A percentile compares a stretch with the other conserved stretches of the same genome.
These are phyloP conservation scores for Aspergillus incahuasiensis DNA, from an alignment of 495 filamentous ascomycete species.

Conservation along the genomic window DNA sequence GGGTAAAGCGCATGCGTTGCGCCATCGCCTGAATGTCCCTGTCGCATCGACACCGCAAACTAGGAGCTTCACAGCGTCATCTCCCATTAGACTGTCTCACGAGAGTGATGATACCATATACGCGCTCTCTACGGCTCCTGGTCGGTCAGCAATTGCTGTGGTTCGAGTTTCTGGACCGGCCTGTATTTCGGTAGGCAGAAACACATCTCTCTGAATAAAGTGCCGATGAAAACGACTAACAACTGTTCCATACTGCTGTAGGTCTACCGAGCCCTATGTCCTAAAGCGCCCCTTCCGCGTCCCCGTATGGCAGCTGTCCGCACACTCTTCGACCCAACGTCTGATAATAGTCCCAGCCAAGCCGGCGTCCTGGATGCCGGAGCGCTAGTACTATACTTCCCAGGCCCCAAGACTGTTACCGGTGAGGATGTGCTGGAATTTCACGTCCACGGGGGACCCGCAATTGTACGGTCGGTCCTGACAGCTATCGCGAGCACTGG, in stretches of 20 bases:
- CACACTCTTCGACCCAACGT: slow-evolving; percentile 64
- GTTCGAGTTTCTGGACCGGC: slow-evolving; percentile 81
- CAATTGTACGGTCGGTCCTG: slow-evolving; percentile 81
- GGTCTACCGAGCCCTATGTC: slow-evolving; percentile 78
- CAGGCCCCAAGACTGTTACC: slow-evolving; percentile 76
- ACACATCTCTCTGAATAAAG: background rate
- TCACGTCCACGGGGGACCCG: slow-evolving; percentile 89
- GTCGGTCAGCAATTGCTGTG: slow-evolving; percentile 86
- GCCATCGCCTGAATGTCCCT: slow-evolving; percentile 9
- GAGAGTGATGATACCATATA: slow-evolving; percentile 68
- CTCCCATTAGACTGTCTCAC: slow-evolving; percentile 16
- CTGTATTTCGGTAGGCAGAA: slow-evolving; percentile 56
- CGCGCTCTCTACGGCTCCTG: slow-evolving; percentile 82
- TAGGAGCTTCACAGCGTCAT: slow-evolving; percentile 27
- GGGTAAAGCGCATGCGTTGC: slow-evolving; percentile 10
- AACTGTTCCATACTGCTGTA: slow-evolving; percentile 27
- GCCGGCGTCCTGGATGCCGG: slow-evolving; percentile 67
- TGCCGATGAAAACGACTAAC: slow-evolving; percentile 1
- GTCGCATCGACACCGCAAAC: slow-evolving; percentile 2
- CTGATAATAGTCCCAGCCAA: slow-evolving; percentile 21
- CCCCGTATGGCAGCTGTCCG: slow-evolving; percentile 74
- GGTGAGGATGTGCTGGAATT: slow-evolving; percentile 91
- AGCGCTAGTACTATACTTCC: slow-evolving; percentile 85
- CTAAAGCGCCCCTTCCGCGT: slow-evolving; percentile 54
- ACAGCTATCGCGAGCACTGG: slow-evolving; percentile 59